A percentile compares a stretch with the other conserved stretches of the same genome.
Conservation (phyloP, 305 asterid species). For the Solanum hybrid region DNA sequence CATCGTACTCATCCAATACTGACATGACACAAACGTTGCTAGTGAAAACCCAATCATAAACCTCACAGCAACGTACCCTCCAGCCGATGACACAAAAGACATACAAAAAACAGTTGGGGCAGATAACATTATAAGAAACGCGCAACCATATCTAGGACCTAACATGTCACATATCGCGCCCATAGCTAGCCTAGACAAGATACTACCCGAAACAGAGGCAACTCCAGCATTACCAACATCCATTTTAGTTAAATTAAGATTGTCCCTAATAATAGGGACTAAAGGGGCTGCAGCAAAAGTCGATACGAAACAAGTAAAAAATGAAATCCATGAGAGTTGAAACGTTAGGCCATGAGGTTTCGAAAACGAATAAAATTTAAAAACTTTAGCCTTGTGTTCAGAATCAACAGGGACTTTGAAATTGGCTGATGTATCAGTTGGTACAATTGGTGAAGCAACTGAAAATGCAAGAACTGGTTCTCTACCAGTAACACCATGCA, state of each 20-base stretch:
- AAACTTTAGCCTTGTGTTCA: constrained; percentile 41
- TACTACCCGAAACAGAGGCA: constrained; percentile 56
- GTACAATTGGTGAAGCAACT: too few species aligned
- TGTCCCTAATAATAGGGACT: constrained; percentile 50
- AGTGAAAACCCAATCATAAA: constrained; percentile 56
- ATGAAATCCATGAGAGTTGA: constrained; percentile 52
- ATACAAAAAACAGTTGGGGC: constrained; percentile 49
- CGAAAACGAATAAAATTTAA: constrained; percentile 41
- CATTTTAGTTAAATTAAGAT: constrained; percentile 21
- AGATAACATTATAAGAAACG: constrained; percentile 31
- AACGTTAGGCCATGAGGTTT: constrained; percentile 48
- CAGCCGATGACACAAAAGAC: constrained; percentile 31
- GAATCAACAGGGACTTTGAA: constrained; percentile 50
- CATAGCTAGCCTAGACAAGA: constrained; percentile 49
- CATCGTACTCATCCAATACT: constrained; percentile 51
- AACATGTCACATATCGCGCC: constrained; percentile 47
- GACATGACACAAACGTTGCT: constrained; percentile 53
- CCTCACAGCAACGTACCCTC: constrained; percentile 35
- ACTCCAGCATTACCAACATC: constrained; percentile 66
- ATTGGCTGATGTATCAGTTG: constrained; percentile 11
- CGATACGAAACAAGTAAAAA: constrained; percentile 47
- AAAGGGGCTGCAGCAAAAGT: constrained; percentile 45
- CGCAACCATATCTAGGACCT: constrained; percentile 55
- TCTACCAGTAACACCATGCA: constrained; percentile 29
- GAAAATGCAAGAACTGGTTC: too few species aligned